These are phyloP conservation scores for Polygonum aviculare DNA, from an alignment of 148 eudicot species.

Conservation along the genomic window DNA sequence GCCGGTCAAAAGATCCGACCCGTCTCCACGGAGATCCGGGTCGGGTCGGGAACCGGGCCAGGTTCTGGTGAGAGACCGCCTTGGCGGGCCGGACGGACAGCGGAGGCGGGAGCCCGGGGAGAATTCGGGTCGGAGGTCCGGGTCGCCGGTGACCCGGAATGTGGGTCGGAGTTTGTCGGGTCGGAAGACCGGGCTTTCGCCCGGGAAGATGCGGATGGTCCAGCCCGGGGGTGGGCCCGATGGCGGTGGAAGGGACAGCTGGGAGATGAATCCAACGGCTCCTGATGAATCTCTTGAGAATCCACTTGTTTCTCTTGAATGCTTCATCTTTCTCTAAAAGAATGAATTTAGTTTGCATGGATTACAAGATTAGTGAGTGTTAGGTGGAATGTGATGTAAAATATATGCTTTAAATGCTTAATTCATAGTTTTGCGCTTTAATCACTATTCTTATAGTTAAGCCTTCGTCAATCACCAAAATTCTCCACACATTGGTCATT, in stretches of 20 bases:
- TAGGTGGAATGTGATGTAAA: background rate
- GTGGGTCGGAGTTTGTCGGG: slow-evolving; percentile 42
- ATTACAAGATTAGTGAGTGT: background rate
- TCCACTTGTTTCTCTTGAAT: slow-evolving; percentile 72
- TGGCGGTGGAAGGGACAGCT: background rate
- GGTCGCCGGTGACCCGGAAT: slow-evolving; percentile 44
- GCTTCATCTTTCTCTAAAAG: slow-evolving; percentile 54
- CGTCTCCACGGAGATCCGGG: background rate
- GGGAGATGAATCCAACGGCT: slow-evolving; percentile 8
- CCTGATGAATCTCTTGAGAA: slow-evolving; percentile 54
- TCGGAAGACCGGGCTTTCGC: slow-evolving; percentile 44
- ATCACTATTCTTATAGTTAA: background rate
- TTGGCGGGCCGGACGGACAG: slow-evolving; percentile 12
- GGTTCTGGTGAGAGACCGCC: background rate
- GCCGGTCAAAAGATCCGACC: slow-evolving; percentile 7
- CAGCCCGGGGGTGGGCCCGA: background rate
- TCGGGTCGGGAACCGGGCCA: background rate
- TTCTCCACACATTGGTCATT: background rate
- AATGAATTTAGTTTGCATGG: background rate
- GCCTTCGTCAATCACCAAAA: background rate
- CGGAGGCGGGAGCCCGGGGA: slow-evolving; percentile 16
- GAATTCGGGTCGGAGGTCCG: slow-evolving; percentile 24
- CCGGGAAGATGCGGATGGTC: slow-evolving; percentile 40
- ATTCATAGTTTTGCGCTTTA: background rate
- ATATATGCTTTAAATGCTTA: background rate